Percentiles rank a stretch among this genome's conserved stretches.
These are phyloP conservation scores for Bolboschoenoplectus hybrid DNA, from an alignment of 202 grass and related monocot species.

Conservation along the genomic window DNA sequence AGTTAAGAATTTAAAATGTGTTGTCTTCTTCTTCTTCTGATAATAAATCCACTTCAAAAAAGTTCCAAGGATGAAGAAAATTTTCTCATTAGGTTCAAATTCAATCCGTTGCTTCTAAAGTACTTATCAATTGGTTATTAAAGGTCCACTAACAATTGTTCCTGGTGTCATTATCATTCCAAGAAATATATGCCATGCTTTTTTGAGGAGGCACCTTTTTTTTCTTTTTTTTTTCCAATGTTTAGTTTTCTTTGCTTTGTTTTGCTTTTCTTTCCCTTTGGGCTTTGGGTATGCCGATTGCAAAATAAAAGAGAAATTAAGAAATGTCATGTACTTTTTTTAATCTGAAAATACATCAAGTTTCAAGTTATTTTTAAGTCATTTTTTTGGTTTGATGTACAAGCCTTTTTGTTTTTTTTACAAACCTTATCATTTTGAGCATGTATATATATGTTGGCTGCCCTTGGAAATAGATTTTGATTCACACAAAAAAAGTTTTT, in stretches of 20 bases:
- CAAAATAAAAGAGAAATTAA: not conserved
- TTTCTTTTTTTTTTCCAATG: not conserved
- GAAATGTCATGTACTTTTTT: not conserved
- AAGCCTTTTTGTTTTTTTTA: not conserved
- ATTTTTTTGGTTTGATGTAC: not conserved
- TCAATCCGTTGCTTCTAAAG: not conserved
- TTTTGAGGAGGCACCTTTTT: not conserved
- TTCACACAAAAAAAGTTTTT: too few relatives aligned
- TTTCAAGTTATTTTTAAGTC: not conserved
- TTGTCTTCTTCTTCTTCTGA: not conserved
- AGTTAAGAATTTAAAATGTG: not conserved
- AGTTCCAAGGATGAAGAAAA: not conserved
- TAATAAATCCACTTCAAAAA: conserved; percentile 19
- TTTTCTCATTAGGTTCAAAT: conserved; percentile 20
- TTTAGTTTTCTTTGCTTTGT: not conserved
- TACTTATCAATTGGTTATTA: not conserved
- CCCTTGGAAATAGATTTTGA: not conserved
- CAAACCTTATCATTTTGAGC: not conserved
- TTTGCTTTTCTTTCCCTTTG: not conserved
- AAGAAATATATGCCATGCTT: conserved; percentile 19
- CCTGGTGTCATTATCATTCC: not conserved
- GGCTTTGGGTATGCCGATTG: not conserved
- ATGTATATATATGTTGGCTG: not conserved
- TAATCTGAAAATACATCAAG: not conserved
- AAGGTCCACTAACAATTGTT: conserved; percentile 31